Evolutionary conservation across 2,329 filamentous ascomycete genomes (phyloP), one percentile per base, ranked within the genome.

Genomic region (Penicillium brevicompactum): DNA sequence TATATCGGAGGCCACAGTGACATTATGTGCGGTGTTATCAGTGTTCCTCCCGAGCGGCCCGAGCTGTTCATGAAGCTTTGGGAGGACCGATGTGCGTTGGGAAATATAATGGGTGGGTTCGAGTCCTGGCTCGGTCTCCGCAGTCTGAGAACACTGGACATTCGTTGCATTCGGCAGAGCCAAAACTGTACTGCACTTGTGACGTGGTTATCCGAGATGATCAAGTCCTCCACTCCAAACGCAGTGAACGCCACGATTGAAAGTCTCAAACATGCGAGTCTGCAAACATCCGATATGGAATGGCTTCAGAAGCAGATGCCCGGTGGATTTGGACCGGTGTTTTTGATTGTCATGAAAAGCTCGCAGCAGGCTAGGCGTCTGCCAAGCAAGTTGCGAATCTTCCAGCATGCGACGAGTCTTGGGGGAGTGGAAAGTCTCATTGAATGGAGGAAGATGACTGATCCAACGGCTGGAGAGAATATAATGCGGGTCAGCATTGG

Each of bases 1-100:
- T 97, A 97, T 75, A 84, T 97, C 61, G 93, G 93, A 27, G 93
- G 93, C 0, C 93, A 97, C 76, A 92, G 88, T 59, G 93, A 97
- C 75, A 82, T 97, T 84, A 83, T 97, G 7, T 94, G 90, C 69
- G 93, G 93, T 11, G 86, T 94, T 22, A 75, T 97, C 44, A 83
- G 85, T 0, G 80, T 91, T 1, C 31, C 31, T 11, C 31, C 31
- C 7, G 49, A 57, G 14, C n/a, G 78, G 80, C 52, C 56, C 46
- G 78, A 77, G 4, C 89, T 87, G 87, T 69, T 85, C 18, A 70
- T 73, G 46, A 77, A 71, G 13, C 74, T 97, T 66, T 75, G 80
- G 43, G 71, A 72, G 1, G 92, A 97, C 69, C 80, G 93, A 2
- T 69, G 90, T 14, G 83, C 85, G 55, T 77, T 97, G 10, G 93